phyloP scores from a whole-genome alignment of 768 basidiomycete species.

The Xanthoconium purpureum region DNA sequence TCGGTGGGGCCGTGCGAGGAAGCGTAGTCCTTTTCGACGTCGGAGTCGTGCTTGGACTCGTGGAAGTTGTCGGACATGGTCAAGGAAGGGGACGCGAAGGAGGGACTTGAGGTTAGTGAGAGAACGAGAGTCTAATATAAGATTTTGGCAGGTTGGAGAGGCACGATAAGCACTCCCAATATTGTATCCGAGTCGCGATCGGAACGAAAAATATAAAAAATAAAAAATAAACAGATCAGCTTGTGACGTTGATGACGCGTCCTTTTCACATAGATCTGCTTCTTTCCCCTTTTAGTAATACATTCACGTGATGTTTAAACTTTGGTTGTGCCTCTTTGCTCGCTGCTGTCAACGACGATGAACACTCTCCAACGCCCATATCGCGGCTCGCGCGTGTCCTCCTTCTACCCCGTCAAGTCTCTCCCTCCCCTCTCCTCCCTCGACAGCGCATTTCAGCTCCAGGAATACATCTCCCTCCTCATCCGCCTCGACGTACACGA shows the following conservation, averaged over 20 bases:
- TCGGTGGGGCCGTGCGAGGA: constrained; percentile 12
- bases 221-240: not conserved
- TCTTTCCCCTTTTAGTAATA: not conserved
- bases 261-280: not conserved
- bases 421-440: constrained; percentile 69
- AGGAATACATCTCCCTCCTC: constrained; percentile 89
- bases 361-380: constrained; percentile 58
- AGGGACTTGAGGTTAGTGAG: constrained; percentile 1
- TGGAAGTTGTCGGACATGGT: constrained; percentile 23
- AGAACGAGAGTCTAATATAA: constrained; percentile 12
- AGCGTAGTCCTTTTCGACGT: constrained; percentile 29
- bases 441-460: constrained; percentile 91
- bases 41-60: constrained; percentile 22
- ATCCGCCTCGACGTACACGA: constrained; percentile 87
- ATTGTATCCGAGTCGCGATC: not conserved
- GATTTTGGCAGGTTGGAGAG: not conserved
- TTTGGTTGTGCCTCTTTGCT: not conserved
- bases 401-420: constrained; percentile 74
- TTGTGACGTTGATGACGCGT: constrained; percentile 4
- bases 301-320: constrained; percentile 13
- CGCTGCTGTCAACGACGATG: not conserved
- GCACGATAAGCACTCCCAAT: constrained; percentile 4
- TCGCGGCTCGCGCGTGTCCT: constrained; percentile 73
- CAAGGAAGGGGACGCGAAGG: constrained; percentile 3
- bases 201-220: not conserved